Evolutionary conservation across 2,329 filamentous ascomycete genomes (phyloP), one percentile per base, ranked within the genome.

Genomic region (Domatiomyces globalis): DNA sequence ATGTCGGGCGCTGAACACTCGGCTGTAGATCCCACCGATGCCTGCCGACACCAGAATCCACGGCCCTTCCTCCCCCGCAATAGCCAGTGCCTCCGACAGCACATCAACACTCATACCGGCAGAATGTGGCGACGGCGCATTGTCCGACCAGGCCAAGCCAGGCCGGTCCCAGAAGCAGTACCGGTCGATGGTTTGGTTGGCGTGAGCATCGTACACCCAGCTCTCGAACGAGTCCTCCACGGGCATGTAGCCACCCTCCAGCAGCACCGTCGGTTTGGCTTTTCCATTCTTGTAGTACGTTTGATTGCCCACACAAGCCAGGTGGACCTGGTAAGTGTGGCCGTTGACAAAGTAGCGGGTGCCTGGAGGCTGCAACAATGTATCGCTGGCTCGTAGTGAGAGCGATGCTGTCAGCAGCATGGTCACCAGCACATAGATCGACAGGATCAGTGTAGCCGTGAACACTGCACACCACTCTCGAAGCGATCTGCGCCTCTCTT

Each of bases 91-190:
- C 69, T 96, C 89, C 44, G 87, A 89, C 22, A 96, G 73, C 0
- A 83, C 87, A 62, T 95, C 88, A 4, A 86, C 83, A n/a, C 85
- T 84, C 79, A 95, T 95, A 44, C 89, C 88, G 4, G 87, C 90
- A 4, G 87, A 94, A 61, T 95, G 83, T 0, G 92, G 92, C 5
- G 89, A 95, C 1, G 92, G 92, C 0, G 90, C 88, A 51, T 92
- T 90, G 67, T 98, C 92, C 46, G 80, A 80, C 82, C 87, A 95
- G 5, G 78, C 90, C 51, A 90, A 78, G 1, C 92, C 92, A 0
- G 92, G 92, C 19, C 92, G 84, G 65, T 98, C 92, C 60, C 87
- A 89, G 67, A 95, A 95, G 74, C 92, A 98, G 71, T 94, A 96
- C 54, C 90, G 81, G 51, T 75, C 73, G 60, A 98, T 92, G 45